phyloP scores from a whole-genome alignment of 2,329 filamentous ascomycete genomes.

The Truncatella angustata region DNA sequence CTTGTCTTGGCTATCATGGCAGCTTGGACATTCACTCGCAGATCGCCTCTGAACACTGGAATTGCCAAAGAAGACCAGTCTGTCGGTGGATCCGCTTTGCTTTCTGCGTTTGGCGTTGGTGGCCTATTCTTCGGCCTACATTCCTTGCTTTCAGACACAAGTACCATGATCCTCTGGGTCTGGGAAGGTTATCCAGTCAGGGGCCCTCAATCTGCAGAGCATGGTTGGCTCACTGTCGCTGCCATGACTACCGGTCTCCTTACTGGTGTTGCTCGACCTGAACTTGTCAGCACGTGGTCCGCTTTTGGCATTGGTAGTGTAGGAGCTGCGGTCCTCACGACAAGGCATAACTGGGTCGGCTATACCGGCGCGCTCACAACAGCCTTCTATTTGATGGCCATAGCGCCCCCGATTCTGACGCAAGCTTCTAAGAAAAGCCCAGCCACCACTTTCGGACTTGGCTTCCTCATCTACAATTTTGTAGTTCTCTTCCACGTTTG shows the following conservation, averaged over 20 bases:
- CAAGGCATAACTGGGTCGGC: slow-evolving; percentile 79
- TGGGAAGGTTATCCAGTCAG: slow-evolving; percentile 95
- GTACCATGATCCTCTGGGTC: slow-evolving; percentile 98
- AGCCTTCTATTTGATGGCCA: slow-evolving; percentile 78
- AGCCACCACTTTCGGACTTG: slow-evolving; percentile 78
- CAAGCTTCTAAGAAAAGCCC: slow-evolving; percentile 76
- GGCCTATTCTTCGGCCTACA: slow-evolving; percentile 88
- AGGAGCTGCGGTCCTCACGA: slow-evolving; percentile 76
- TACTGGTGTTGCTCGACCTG: slow-evolving; percentile 71
- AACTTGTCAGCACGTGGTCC: slow-evolving; percentile 73
- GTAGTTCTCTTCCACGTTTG: slow-evolving; percentile 97
- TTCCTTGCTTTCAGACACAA: slow-evolving; percentile 91
- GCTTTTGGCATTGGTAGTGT: slow-evolving; percentile 75
- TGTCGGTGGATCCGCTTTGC: slow-evolving; percentile 64
- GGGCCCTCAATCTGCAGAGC: slow-evolving; percentile 84
- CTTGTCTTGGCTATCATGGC: slow-evolving; percentile 74
- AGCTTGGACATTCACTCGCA: slow-evolving; percentile 71
- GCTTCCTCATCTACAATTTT: slow-evolving; percentile 89
- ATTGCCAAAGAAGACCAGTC: slow-evolving; percentile 32
- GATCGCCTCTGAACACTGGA: slow-evolving; percentile 47
- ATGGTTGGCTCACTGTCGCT: slow-evolving; percentile 81
- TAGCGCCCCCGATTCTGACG: slow-evolving; percentile 71
- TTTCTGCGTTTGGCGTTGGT: slow-evolving; percentile 76
- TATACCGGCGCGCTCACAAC: slow-evolving; percentile 80
- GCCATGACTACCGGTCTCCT: slow-evolving; percentile 83